A percentile compares a stretch with the other conserved stretches of the same genome.
phyloP scores from a whole-genome alignment of 352 stramenopile genomes.

The Phytopythium litorale region DNA sequence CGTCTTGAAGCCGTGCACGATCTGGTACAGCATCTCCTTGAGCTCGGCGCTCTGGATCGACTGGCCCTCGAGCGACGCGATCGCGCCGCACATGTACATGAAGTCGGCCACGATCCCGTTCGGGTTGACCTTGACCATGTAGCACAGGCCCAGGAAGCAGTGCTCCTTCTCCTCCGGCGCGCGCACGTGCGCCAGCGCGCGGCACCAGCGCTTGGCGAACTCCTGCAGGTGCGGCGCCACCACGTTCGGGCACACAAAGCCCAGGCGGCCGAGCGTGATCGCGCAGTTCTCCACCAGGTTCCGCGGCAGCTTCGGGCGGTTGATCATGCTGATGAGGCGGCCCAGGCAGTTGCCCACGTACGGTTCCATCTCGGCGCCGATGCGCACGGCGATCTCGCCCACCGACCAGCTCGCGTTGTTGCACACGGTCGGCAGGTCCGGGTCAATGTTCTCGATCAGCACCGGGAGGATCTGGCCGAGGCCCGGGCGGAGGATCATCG shows the following conservation, averaged over 20 bases:
- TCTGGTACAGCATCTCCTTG: constrained; percentile 85
- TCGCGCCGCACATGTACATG: constrained; percentile 88
- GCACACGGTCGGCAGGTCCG: constrained; percentile 86
- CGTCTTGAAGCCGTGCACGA: constrained; percentile 87
- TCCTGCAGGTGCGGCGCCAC: constrained; percentile 80
- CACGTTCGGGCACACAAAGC: constrained; percentile 79
- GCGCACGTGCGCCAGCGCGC: constrained; percentile 77
- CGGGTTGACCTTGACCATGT: constrained; percentile 90
- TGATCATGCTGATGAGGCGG: constrained; percentile 84
- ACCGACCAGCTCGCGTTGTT: constrained; percentile 93
- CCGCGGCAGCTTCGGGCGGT: constrained; percentile 79
- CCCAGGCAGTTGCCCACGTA: constrained; percentile 70
- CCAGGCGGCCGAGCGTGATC: constrained; percentile 87
- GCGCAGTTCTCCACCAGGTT: constrained; percentile 89
- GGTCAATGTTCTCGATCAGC: constrained; percentile 87
- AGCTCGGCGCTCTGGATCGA: constrained; percentile 74
- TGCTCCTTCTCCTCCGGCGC: constrained; percentile 88
- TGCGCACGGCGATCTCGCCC: constrained; percentile 85
- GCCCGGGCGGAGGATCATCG: constrained; percentile 64
- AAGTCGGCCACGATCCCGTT: constrained; percentile 86
- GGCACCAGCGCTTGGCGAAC: constrained; percentile 89
- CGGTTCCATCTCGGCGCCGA: constrained; percentile 80
- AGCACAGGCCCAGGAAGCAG: constrained; percentile 87
- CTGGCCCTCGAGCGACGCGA: constrained; percentile 82
- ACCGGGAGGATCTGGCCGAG: constrained; percentile 76